phyloP scores from a whole-genome alignment of 2,329 filamentous ascomycete species.

The Ophiocordyceps camponoti-floridani region DNA sequence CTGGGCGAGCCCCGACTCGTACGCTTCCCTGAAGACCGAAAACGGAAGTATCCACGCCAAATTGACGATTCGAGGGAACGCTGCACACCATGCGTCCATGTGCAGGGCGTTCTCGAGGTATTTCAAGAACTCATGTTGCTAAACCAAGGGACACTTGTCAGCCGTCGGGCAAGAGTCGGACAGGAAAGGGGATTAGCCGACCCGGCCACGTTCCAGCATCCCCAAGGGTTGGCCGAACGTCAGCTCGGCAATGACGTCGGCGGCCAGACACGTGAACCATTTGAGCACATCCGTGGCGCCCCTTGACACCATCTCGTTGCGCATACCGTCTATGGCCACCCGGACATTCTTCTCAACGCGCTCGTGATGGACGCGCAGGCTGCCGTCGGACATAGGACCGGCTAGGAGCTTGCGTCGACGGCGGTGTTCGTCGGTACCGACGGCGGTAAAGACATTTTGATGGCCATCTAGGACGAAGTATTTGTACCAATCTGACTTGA shows the following conservation, averaged over 20 bases:
- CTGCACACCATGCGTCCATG: constrained; percentile 7
- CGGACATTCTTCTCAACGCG: neutral
- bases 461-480: constrained; percentile 4
- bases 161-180: neutral
- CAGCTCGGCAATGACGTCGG: constrained; percentile 31
- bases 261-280: constrained; percentile 33
- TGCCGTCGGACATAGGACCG: constrained; percentile 17
- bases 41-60: constrained; percentile 7
- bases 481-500: constrained; percentile 8
- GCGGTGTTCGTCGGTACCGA: constrained; percentile 18
- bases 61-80: constrained; percentile 11
- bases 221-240: constrained; percentile 32
- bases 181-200: neutral
- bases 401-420: constrained; percentile 22
- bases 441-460: constrained; percentile 19
- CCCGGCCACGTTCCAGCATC: neutral
- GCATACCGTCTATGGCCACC: constrained; percentile 1
- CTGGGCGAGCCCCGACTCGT: constrained; percentile 3
- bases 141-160: no score
- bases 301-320: constrained; percentile 15
- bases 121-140: constrained; percentile 18
- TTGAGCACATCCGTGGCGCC: constrained; percentile 25
- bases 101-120: constrained; percentile 15
- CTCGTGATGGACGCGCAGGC: constrained; percentile 6
- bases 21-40: constrained; percentile 6